A percentile compares a stretch with the other conserved stretches of the same genome.
Conservation (phyloP, 305 asterid species). For the Fraxinus paxiana region DNA sequence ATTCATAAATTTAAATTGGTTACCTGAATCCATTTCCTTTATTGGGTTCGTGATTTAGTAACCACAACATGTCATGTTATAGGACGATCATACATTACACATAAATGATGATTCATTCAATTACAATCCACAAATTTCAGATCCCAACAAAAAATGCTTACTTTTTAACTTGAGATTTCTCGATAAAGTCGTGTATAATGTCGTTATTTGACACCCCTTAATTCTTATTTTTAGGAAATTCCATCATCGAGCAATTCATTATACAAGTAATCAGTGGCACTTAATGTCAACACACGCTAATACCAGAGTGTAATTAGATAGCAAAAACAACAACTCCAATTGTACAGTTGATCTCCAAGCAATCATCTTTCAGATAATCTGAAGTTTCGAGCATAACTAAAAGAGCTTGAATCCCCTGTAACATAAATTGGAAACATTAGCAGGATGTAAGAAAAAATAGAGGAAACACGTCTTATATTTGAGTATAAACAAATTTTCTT, state of each 20-base stretch:
- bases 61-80: not conserved
- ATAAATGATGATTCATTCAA: not conserved
- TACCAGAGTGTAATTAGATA: constrained; percentile 34
- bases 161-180: not conserved
- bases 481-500: not conserved
- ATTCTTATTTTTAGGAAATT: not conserved
- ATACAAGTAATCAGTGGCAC: not conserved
- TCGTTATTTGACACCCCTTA: not conserved
- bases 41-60: not conserved
- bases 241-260: not conserved
- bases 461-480: not conserved
- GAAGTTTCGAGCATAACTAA: constrained; percentile 78
- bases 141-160: not conserved
- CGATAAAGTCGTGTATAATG: not conserved
- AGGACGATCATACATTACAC: not conserved
- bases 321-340: constrained; percentile 91
- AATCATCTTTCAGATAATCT: constrained; percentile 90
- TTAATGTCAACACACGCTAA: not conserved
- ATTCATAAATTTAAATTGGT: not conserved
- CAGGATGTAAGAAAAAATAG: not conserved
- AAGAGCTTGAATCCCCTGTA: constrained; percentile 94
- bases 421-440: not conserved
- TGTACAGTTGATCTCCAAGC: constrained; percentile 88
- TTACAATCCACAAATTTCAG: not conserved
- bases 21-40: not conserved